These are phyloP conservation scores for Perkinsus marinus DNA, from an alignment of 169 alveolate species.

Conservation along the genomic window DNA sequence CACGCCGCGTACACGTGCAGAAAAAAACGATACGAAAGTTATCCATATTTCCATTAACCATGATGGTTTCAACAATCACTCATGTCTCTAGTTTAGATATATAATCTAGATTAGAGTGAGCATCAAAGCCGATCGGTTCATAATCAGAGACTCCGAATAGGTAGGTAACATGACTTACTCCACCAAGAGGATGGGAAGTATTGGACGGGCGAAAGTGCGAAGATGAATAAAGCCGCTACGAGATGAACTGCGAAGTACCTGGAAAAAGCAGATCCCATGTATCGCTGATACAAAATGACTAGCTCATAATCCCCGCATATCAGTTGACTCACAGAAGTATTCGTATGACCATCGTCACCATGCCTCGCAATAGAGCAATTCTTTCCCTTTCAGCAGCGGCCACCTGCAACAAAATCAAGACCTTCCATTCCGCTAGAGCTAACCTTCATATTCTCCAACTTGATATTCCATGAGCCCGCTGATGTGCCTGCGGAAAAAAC, in stretches of 20 bases:
- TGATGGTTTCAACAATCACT: too few relatives aligned
- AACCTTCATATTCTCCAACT: neutral
- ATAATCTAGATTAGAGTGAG: too few relatives aligned
- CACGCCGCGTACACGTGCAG: too few relatives aligned
- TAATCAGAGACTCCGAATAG: too few relatives aligned
- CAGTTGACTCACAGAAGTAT: neutral
- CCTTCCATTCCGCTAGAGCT: neutral
- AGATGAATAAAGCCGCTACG: neutral
- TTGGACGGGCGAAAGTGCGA: neutral
- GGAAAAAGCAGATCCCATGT: too few relatives aligned
- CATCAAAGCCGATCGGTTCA: too few relatives aligned
- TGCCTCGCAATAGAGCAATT: neutral
- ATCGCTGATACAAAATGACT: too few relatives aligned
- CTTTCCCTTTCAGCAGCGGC: neutral
- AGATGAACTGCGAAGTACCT: neutral
- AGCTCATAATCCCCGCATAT: too few relatives aligned
- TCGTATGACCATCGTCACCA: neutral
- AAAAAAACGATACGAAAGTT: too few relatives aligned
- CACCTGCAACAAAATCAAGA: neutral
- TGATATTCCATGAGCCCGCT: neutral
- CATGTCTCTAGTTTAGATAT: too few relatives aligned
- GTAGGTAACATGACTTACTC: too few relatives aligned
- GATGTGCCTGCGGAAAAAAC: neutral
- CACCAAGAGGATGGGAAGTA: neutral
- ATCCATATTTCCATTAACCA: too few relatives aligned